Percentiles rank a stretch among this genome's conserved stretches.
phyloP scores from a whole-genome alignment of 1,284 basidiomycete species.

The Sanghuangporus sanghuang region DNA sequence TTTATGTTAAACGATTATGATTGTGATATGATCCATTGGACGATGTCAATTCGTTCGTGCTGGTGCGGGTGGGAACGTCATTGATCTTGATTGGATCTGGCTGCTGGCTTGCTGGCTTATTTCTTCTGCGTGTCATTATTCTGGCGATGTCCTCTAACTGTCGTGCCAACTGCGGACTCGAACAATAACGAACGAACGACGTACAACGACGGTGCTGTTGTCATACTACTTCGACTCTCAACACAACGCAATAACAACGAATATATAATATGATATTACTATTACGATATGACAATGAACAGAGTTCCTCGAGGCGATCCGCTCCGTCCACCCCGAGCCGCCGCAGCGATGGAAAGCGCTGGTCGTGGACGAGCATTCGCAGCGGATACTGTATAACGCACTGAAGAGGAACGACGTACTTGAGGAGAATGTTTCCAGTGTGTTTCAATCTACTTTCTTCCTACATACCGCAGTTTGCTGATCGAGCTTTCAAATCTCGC shows the following conservation, averaged over 20 bases:
- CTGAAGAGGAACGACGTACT: constrained; percentile 92
- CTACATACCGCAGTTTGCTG: neutral
- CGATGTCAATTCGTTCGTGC: neutral
- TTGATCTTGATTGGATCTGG: neutral
- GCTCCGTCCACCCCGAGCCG: constrained; percentile 64
- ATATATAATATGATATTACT: neutral
- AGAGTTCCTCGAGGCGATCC: constrained; percentile 79
- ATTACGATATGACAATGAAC: too few species aligned
- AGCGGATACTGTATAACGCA: constrained; percentile 79
- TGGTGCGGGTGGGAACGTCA: neutral
- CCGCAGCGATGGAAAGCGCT: constrained; percentile 92
- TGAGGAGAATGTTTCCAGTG: constrained; percentile 91
- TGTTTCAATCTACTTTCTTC: constrained; percentile 28
- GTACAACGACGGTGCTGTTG: neutral
- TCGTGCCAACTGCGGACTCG: too few species aligned
- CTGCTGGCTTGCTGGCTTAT: neutral
- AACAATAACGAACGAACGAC: neutral
- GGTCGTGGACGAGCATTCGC: constrained; percentile 91
- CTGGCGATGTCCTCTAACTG: too few species aligned
- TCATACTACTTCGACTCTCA: neutral
- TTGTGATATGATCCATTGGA: neutral
- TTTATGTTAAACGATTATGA: neutral
- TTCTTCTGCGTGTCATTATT: neutral
- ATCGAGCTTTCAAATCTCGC: neutral
- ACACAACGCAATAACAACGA: neutral